Evolutionary conservation across 495 filamentous ascomycete species (phyloP), one percentile per base, ranked within the genome.

Genomic region (Aspergillus biplanus): DNA sequence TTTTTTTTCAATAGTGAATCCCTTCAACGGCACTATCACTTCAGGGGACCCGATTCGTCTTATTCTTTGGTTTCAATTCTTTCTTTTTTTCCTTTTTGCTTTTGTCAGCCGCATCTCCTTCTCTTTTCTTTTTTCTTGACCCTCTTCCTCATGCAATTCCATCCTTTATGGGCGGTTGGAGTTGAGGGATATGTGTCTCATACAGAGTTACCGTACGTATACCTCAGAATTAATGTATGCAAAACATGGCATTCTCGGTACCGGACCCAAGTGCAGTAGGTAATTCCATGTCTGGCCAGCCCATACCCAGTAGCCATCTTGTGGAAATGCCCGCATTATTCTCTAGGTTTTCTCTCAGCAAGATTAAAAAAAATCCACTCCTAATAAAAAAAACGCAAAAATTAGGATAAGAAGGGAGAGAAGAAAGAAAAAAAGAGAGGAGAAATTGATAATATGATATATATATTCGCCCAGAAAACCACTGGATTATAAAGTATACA

Each of bases 221-320:
- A 12, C 8, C 27, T 50, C 16, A 7, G 21, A 21, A 1, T 27
- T 12, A 6, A 31, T 50, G n/a, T 50, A 27, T 27, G 21, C 55
- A 58, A 58, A 58, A 58, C 55, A 47, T 58, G 21, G 55, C 37
- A 58, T 58, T 58, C 55, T 58, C 55, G 54, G n/a, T 57, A 57
- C 52, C 54, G 11, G 50, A 13, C n/a, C 32, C 50, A 8, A 18
- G 0, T 5, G 15, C 49, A 55, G 33, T n/a, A n/a, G n/a, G n/a
- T n/a, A n/a, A 16, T 33, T 33, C 21, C 21, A 27, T 2, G 21
- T 27, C 21, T 27, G 21, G 37, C 16, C 52, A 32, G 16, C 52
- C 33, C 33, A 48, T 16, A 48, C 33, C 8, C 55, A 47, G 15
- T 3, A 44, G 15, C 39, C 15, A 9, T n/a, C 39, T 44, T 27